These are phyloP conservation scores for Mycena maculata DNA, from an alignment of 768 basidiomycete genomes.

Conservation along the genomic window DNA sequence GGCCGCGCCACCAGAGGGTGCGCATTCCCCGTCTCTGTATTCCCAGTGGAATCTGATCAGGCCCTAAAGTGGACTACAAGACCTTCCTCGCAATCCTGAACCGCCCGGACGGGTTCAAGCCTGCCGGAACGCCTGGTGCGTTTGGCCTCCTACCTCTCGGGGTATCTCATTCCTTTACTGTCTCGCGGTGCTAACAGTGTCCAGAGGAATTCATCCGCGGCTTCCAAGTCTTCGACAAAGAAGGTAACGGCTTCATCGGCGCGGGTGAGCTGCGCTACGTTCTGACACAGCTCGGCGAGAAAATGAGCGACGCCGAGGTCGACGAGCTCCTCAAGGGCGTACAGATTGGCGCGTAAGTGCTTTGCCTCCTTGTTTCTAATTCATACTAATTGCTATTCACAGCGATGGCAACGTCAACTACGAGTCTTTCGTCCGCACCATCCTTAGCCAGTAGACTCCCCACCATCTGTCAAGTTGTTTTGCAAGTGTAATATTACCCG, in stretches of 20 bases:
- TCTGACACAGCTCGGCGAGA: slow-evolving; percentile 96
- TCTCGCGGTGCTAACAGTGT: background rate
- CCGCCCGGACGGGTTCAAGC: slow-evolving; percentile 96
- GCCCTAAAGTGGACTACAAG: slow-evolving; percentile 81
- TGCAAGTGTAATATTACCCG: background rate
- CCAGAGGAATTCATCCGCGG: slow-evolving; percentile 99
- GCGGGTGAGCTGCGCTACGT: slow-evolving; percentile 94
- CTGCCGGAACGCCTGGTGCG: slow-evolving; percentile 93
- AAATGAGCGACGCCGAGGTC: slow-evolving; percentile 97
- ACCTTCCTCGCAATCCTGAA: slow-evolving; percentile 92
- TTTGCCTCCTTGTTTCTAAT: slow-evolving; percentile 18
- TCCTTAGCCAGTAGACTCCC: slow-evolving; percentile 79
- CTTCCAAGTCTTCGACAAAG: slow-evolving; percentile 99
- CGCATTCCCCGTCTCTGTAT: slow-evolving; percentile 19
- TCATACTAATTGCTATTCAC: slow-evolving; percentile 29
- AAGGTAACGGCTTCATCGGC: slow-evolving; percentile 91
- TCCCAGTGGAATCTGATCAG: slow-evolving; percentile 39
- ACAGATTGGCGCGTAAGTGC: slow-evolving; percentile 86
- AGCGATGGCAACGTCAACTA: slow-evolving; percentile 99
- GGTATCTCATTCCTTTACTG: background rate
- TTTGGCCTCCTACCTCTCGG: no score
- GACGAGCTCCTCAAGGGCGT: slow-evolving; percentile 98
- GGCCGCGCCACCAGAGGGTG: slow-evolving; percentile 82
- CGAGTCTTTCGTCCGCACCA: slow-evolving; percentile 95
- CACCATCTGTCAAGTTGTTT: no score